Base-by-base conservation (phyloP, 2,329 filamentous ascomycete species). In the Lachnellula occidentalis region DNA sequence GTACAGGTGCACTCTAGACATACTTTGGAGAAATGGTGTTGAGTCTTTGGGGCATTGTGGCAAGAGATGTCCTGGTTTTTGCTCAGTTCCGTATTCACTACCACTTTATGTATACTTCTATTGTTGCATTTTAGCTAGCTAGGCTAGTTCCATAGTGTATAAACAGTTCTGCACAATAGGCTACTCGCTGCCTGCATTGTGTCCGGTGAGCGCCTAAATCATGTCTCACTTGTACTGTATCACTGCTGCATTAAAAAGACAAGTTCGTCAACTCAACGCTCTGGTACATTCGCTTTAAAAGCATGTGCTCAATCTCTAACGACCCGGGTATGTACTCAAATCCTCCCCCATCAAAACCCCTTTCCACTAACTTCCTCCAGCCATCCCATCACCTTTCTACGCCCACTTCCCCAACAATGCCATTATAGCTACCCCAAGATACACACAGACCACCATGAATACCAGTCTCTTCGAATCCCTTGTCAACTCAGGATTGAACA, bases 381-480 rank as follows among this genome's bases (percentile, higher is more conserved):
- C 27, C 27, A 31, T 11, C 2, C 9, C 2, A 31, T 49, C 21
- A 17, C 22, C 22, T 34, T 19, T 47, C 36, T 48, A 67, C 37
- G 75, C 76, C 76, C 76, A 79, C 59, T 78, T 78, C 6, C 76
- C 76, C 11, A 79, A 63, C 55, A 79, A 55, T 5, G 76, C 75
- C 76, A 79, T 78, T 19, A 77, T 47, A 1, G 66, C 72, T 2
- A 71, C 67, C 9, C 76, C 76, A 27, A 77, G 45, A 19, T 73
- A 64, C 43, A 74, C 63, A 39, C 68, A 73, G 5, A 66, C 56
- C 39, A 77, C 53, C 73, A 76, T 77, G 47, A 75, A 76, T 0
- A 68, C 54, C 55, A 76, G 53, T 15, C 72, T 58, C 37, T 59
- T 69, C 47, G 64, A 64, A 46, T 71, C 66, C 56, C 70, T 71